Conservation (phyloP, 441 rosid species). For the Gossypium gossypioides region DNA sequence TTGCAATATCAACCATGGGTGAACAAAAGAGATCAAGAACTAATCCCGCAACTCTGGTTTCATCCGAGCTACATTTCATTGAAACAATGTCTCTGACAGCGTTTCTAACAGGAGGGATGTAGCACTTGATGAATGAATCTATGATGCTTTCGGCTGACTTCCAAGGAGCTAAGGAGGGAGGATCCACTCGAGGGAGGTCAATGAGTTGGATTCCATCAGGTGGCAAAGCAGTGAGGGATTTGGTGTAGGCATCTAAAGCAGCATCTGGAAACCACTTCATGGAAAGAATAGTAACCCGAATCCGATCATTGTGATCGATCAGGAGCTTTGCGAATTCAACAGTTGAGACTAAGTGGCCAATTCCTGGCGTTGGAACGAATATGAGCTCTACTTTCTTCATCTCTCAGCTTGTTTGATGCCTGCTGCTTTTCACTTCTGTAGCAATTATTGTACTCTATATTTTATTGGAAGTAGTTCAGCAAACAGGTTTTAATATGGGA, state of each 20-base stretch:
- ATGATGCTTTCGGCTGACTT: neutral
- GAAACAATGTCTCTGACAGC: slow-evolving; percentile 13
- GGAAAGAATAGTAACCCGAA: slow-evolving; percentile 33
- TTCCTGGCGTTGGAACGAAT: slow-evolving; percentile 33
- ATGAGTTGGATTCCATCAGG: slow-evolving; percentile 30
- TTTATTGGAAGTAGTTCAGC: neutral
- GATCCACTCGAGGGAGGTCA: slow-evolving; percentile 30
- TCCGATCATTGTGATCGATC: slow-evolving; percentile 28
- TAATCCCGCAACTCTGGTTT: slow-evolving; percentile 23
- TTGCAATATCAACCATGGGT: slow-evolving; percentile 28
- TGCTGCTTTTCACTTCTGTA: neutral
- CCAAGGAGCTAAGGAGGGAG: slow-evolving; percentile 18
- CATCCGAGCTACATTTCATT: neutral
- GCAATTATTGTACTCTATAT: neutral
- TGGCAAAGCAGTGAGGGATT: slow-evolving; percentile 26
- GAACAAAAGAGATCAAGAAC: slow-evolving; percentile 34
- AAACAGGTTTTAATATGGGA: neutral
- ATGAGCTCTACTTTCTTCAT: slow-evolving; percentile 36
- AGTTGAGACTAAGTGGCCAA: slow-evolving; percentile 40
- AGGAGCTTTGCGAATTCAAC: slow-evolving; percentile 38
- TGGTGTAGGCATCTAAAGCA: slow-evolving; percentile 20
- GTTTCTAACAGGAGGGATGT: slow-evolving; percentile 14
- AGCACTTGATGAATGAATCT: neutral
- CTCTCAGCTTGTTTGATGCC: neutral
- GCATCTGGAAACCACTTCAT: slow-evolving; percentile 26